Evolutionary conservation across 768 basidiomycete species (phyloP), one percentile per base, ranked within the genome.

Genomic region (Chalciporus piperatus): DNA sequence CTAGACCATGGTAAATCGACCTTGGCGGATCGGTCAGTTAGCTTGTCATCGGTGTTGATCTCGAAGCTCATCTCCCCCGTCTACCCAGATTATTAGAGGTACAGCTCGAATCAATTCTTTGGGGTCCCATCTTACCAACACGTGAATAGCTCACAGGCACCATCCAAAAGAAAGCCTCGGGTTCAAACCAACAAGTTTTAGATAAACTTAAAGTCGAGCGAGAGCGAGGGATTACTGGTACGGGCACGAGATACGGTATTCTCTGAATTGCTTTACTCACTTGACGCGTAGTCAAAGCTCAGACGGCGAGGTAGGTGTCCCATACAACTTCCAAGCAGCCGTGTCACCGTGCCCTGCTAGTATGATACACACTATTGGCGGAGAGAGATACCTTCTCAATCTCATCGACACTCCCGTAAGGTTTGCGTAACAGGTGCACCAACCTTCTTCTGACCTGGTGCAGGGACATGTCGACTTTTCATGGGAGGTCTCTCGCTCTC

Each of bases 401-500:
- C 75, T 98, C 23, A 93, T 99, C 60, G 97, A 99, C 69, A 99
- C 97, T 0, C 96, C 96, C 41, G 92, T 89, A 60, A 48, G 77
- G 64, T 37, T 39, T 17, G 19, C 9, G 10, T 30, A 25, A 1
- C 22, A 13, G 14, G 3, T 20, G 14, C 30, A 12, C 14, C 13
- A n/a, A 8, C 1, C 14, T 23, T 45, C 6, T 20, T 48, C 27
- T 57, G 25, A 68, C 16, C n/a, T 25, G 3, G 2, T 27, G 8
- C 56, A 89, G 82, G 95, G 97, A 2, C 97, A 99, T 71, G 97
- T 98, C 33, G 97, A 99, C 73, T 99, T 99, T 70, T 82, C 92
- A 51, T 97, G 93, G 85, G 96, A 98, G 70, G 92, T 99, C 30
- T 88, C 92, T 14, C 82, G 97, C 43, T 93, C 91, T 23, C 72